phyloP scores from a whole-genome alignment of 2,329 filamentous ascomycete species.

The Xylogone sp. region DNA sequence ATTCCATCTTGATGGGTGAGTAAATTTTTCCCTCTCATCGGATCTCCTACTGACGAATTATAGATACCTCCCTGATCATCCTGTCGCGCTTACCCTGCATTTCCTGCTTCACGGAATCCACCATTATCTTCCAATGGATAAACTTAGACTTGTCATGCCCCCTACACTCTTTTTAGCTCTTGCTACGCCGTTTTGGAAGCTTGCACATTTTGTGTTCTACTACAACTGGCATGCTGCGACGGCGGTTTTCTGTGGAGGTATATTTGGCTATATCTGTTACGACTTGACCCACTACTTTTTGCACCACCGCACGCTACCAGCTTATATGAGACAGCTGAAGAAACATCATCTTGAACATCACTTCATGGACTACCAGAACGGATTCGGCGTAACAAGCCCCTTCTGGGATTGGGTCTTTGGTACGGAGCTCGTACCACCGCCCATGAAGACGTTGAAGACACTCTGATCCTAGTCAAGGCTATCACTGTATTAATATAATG shows the following conservation, averaged over 20 bases:
- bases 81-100: slow-evolving; percentile 79
- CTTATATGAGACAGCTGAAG: slow-evolving; percentile 89
- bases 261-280: slow-evolving; percentile 95
- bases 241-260: slow-evolving; percentile 79
- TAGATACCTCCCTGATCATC: slow-evolving; percentile 86
- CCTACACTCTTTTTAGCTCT: slow-evolving; percentile 81
- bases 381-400: slow-evolving; percentile 91
- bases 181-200: slow-evolving; percentile 86
- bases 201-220: slow-evolving; percentile 78
- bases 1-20: slow-evolving; percentile 91
- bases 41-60: slow-evolving; percentile 22
- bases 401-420: slow-evolving; percentile 96
- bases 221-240: slow-evolving; percentile 82
- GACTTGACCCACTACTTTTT: slow-evolving; percentile 98
- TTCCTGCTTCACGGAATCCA: slow-evolving; percentile 96
- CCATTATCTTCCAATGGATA: slow-evolving; percentile 99
- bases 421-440: slow-evolving; percentile 62
- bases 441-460: slow-evolving; percentile 13
- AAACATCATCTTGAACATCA: slow-evolving; percentile 97
- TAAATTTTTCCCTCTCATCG: slow-evolving; percentile 13
- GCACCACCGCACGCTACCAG: slow-evolving; percentile 87
- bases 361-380: slow-evolving; percentile 96
- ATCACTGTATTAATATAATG: background rate
- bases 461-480: background rate
- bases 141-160: slow-evolving; percentile 94